Conservation (phyloP, 768 basidiomycete species). For the Boletus subparvulus region DNA sequence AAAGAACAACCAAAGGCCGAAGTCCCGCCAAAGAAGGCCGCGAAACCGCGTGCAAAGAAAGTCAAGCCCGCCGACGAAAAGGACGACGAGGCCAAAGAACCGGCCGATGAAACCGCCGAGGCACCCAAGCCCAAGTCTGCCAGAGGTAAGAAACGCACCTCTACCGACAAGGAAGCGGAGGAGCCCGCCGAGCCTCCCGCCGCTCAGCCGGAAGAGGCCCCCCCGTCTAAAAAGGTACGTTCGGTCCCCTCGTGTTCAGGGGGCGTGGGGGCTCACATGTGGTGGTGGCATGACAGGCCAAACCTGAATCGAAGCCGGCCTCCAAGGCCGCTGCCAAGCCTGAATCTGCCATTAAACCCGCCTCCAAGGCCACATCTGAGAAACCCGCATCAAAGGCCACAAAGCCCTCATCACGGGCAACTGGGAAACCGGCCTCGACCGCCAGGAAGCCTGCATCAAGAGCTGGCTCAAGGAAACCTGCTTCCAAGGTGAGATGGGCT, state of each 20-base stretch:
- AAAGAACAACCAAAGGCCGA: conserved; percentile 66
- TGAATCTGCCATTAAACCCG: conserved; percentile 32
- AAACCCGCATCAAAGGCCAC: conserved; percentile 44
- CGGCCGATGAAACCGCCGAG: conserved; percentile 28
- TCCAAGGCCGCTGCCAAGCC: conserved; percentile 32
- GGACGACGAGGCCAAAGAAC: conserved; percentile 45
- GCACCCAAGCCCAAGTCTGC: conserved; percentile 45
- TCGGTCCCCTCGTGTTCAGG: conserved; percentile 2
- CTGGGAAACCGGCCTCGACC: conserved; percentile 45
- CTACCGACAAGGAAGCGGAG: conserved; percentile 41
- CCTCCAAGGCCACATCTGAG: conserved; percentile 32
- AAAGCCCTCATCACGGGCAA: conserved; percentile 41
- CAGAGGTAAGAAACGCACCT: conserved; percentile 56
- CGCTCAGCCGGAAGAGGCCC: conserved; percentile 40
- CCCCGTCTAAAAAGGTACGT: conserved; percentile 64
- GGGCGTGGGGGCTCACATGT: not conserved
- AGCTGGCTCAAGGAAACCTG: conserved; percentile 61
- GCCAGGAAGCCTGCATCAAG: conserved; percentile 55
- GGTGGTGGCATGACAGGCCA: conserved; percentile 35
- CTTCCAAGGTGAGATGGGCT: conserved; percentile 49
- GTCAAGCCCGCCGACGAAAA: conserved; percentile 39
- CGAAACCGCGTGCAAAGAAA: conserved; percentile 60
- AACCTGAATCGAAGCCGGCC: conserved; percentile 37
- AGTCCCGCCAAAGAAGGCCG: conserved; percentile 53
- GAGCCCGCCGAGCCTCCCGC: conserved; percentile 37